A percentile compares a stretch with the other conserved stretches of the same genome.
These are phyloP conservation scores for Saccharomyces hybrid DNA, from an alignment of 1,139 yeast species.

Conservation along the genomic window DNA sequence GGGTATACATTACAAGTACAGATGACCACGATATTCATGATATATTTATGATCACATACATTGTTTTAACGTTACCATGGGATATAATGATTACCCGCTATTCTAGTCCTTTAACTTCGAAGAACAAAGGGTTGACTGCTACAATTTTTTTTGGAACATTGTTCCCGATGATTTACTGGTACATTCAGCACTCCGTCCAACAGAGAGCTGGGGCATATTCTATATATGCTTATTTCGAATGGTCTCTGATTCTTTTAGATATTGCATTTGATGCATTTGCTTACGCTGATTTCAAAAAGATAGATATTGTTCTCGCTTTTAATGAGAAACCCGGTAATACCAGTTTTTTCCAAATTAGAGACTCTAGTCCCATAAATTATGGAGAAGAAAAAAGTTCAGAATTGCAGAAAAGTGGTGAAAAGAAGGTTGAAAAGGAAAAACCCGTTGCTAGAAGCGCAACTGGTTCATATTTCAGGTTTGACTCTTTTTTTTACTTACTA, in stretches of 20 bases:
- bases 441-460: slow-evolving; percentile 4
- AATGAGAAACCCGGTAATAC: slow-evolving; percentile 7
- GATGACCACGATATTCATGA: slow-evolving; percentile 97
- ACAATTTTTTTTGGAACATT: slow-evolving; percentile 58
- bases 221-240: slow-evolving; percentile 86
- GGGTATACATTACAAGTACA: slow-evolving; percentile 95
- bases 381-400: slow-evolving; percentile 4
- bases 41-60: slow-evolving; percentile 85
- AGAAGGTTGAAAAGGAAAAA: slow-evolving; percentile 9
- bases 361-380: neutral
- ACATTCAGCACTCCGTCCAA: slow-evolving; percentile 88
- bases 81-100: slow-evolving; percentile 49
- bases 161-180: slow-evolving; percentile 79
- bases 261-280: slow-evolving; percentile 80
- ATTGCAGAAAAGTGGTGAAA: slow-evolving; percentile 1
- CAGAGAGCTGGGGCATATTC: slow-evolving; percentile 91
- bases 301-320: slow-evolving; percentile 15
- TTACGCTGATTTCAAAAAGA: slow-evolving; percentile 53
- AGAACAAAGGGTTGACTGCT: slow-evolving; percentile 50
- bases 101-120: slow-evolving; percentile 42
- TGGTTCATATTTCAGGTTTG: slow-evolving; percentile 14
- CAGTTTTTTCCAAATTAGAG: slow-evolving; percentile 13
- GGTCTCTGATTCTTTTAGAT: slow-evolving; percentile 80
- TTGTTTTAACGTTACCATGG: slow-evolving; percentile 90
- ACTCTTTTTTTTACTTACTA: slow-evolving; percentile 38